Percentiles rank a stretch among this genome's conserved stretches.
Evolutionary conservation across 768 basidiomycete species (phyloP).

Genomic region (Leccinum subgranulosum): DNA sequence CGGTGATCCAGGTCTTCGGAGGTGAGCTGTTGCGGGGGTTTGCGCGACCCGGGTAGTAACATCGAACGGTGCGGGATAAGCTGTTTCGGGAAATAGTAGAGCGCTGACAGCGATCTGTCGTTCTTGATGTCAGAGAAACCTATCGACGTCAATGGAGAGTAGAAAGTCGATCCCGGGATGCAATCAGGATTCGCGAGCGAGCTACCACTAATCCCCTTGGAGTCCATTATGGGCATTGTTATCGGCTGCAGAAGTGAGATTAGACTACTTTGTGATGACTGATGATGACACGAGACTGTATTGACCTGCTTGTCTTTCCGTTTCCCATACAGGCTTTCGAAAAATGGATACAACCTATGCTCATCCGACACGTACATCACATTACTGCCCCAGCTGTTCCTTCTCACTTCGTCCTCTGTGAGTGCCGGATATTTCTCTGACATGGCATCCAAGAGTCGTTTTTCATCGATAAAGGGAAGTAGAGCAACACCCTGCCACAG

Average conservation of each 20-base stretch:
- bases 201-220: slow-evolving; percentile 76
- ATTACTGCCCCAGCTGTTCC: slow-evolving; percentile 85
- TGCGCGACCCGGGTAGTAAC: slow-evolving; percentile 69
- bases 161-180: slow-evolving; percentile 89
- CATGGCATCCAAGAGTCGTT: slow-evolving; percentile 83
- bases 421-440: slow-evolving; percentile 58
- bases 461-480: slow-evolving; percentile 91
- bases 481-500: slow-evolving; percentile 98
- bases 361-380: slow-evolving; percentile 81
- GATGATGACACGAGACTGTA: slow-evolving; percentile 3
- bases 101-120: slow-evolving; percentile 82
- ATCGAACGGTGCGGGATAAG: slow-evolving; percentile 80
- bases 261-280: slow-evolving; percentile 6
- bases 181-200: slow-evolving; percentile 83
- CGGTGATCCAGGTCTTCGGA: slow-evolving; percentile 68
- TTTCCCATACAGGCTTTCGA: slow-evolving; percentile 89
- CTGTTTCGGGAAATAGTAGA: slow-evolving; percentile 90
- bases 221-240: slow-evolving; percentile 61
- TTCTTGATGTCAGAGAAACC: slow-evolving; percentile 77
- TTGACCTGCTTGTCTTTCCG: slow-evolving; percentile 74
- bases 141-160: slow-evolving; percentile 60
- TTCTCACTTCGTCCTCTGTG: slow-evolving; percentile 73
- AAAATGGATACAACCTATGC: slow-evolving; percentile 81
- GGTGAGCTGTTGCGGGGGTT: slow-evolving; percentile 57
- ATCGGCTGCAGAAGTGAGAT: slow-evolving; percentile 55